Percentiles rank a stretch among this genome's conserved stretches.
phyloP scores from a whole-genome alignment of 1,284 basidiomycete genomes.

The Neolentinus lepideus region DNA sequence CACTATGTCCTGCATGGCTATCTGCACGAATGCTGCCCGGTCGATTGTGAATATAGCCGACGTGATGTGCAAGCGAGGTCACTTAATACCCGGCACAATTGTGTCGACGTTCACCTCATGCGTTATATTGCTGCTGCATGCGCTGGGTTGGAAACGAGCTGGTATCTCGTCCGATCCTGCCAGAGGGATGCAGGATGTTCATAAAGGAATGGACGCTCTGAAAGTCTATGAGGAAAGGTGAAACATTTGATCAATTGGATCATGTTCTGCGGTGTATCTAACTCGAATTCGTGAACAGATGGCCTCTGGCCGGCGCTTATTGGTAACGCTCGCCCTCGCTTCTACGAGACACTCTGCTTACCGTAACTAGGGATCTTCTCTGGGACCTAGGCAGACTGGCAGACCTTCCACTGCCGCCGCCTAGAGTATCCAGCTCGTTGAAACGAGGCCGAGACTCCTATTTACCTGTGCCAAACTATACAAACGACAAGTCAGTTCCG shows the following conservation, averaged over 20 bases:
- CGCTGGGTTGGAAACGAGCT: neutral
- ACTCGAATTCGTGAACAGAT: neutral
- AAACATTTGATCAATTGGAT: neutral
- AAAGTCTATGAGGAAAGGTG: neutral
- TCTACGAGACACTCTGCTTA: neutral
- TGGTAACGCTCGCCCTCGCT: neutral
- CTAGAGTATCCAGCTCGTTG: neutral
- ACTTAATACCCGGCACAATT: neutral
- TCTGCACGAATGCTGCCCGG: conserved; percentile 46
- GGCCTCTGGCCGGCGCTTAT: neutral
- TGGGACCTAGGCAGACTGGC: neutral
- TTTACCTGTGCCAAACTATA: neutral
- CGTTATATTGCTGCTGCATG: neutral
- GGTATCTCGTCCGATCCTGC: neutral
- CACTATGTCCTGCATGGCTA: conserved; percentile 38
- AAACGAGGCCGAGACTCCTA: neutral
- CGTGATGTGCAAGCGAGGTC: neutral
- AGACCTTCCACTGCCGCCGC: neutral
- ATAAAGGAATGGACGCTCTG: neutral
- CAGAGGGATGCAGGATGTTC: neutral
- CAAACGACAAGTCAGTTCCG: too few species aligned
- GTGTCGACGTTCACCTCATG: neutral
- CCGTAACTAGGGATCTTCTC: neutral
- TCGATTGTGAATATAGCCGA: conserved; percentile 14
- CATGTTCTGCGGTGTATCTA: neutral